Evolutionary conservation across 176 grass and related monocot genomes (phyloP), one percentile per base, ranked within the genome.

Genomic region (Carex cristatella): DNA sequence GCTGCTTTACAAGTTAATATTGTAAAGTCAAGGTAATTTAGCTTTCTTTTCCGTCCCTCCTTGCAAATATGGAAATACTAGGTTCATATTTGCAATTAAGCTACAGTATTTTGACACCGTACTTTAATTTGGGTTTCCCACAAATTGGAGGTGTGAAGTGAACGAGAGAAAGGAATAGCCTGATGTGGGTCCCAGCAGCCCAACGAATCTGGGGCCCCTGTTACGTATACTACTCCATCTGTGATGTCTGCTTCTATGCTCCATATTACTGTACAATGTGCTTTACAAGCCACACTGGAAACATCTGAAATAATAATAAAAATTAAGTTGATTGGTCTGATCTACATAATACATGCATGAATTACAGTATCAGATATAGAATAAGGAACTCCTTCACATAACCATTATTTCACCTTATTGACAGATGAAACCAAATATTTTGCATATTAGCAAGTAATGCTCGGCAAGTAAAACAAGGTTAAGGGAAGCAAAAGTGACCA

Each of bases 161-260:
- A 97, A 72, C 87, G 88, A 81, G 85, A 74, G 54, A 98, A 92
- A 68, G 87, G 87, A 94, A 94, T 76, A 83, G 92, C 91, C 89
- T 89, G 91, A 78, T 88, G 83, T 35, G 91, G 88, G 70, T 93
- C 92, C 95, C 95, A 98, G 75, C 91, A 94, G 65, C 95, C 95
- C 79, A 98, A 84, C 31, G 88, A 86, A 86, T 94, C 86, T 10
- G 88, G 95, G 73, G 93, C 92, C 7, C 95, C 95, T 54, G 92
- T 98, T 30, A 98, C 11, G 57, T 91, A 93, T 63, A 94, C 83
- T 69, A 89, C 69, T 66, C 91, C 91, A 90, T 94, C 89, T 61
- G 69, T 46, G 19, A 98, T 79, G 89, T 98, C 95, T 61, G 91
- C 84, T 89, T 93, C 92, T 48, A 98, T 83, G 68, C 86, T 93